Conservation (phyloP, 2,329 filamentous ascomycete species). For the Capronia americana region DNA sequence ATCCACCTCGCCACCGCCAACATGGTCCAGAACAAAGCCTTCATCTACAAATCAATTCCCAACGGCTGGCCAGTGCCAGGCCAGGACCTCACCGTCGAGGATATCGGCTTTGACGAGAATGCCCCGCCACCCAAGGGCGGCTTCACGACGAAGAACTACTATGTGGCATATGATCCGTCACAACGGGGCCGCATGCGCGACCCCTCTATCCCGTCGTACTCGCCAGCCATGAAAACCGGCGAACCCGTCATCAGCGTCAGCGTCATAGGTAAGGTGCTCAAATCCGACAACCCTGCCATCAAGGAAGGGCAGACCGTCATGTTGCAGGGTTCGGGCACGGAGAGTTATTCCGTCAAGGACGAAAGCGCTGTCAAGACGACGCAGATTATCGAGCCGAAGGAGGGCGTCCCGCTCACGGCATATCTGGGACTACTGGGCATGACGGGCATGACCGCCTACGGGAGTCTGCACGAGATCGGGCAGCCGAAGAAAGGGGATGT, state of each 20-base stretch:
- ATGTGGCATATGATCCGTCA: conserved; percentile 78
- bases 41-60: conserved; percentile 76
- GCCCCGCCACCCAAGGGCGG: conserved; percentile 62
- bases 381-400: conserved; percentile 56
- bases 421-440: conserved; percentile 72
- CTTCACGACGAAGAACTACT: conserved; percentile 69
- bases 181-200: conserved; percentile 75
- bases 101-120: conserved; percentile 70
- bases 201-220: conserved; percentile 67
- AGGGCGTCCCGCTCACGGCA: conserved; percentile 65
- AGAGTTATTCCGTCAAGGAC: conserved; percentile 68
- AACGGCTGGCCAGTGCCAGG: conserved; percentile 71
- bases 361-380: conserved; percentile 44
- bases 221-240: conserved; percentile 62
- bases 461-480: conserved; percentile 70
- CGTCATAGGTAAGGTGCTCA: conserved; percentile 68
- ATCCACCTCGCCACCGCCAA: conserved; percentile 4
- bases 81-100: conserved; percentile 72
- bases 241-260: conserved; percentile 65
- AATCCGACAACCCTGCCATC: conserved; percentile 66
- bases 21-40: conserved; percentile 68
- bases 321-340: conserved; percentile 48
- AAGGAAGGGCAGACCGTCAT: conserved; percentile 63
- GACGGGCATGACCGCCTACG: conserved; percentile 73
- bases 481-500: conserved; percentile 72